Percentiles rank a stretch among this genome's conserved stretches.
Evolutionary conservation across 768 basidiomycete genomes (phyloP).

Genomic region (Mycena leptocephala): DNA sequence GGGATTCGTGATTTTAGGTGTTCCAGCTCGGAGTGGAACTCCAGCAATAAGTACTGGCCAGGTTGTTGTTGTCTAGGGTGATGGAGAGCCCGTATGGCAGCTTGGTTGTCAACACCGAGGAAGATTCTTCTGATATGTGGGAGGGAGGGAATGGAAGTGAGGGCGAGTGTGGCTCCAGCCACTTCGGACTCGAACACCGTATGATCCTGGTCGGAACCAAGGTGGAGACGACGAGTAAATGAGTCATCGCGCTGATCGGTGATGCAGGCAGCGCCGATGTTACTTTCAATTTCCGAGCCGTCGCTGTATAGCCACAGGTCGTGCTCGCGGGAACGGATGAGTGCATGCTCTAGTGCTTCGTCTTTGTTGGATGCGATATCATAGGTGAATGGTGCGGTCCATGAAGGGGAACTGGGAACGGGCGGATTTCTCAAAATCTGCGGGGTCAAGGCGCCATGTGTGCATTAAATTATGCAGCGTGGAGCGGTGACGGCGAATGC

Average conservation of each 20-base stretch:
- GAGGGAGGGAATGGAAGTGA: too few relatives aligned
- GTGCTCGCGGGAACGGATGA: not conserved
- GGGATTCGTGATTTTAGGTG: not conserved
- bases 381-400: not conserved
- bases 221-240: too few relatives aligned
- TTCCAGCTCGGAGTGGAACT: slow-evolving; percentile 16
- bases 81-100: not conserved
- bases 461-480: not conserved
- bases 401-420: not conserved
- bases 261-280: too few relatives aligned
- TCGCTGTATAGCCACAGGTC: not conserved
- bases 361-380: not conserved
- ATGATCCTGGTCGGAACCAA: too few relatives aligned
- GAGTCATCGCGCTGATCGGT: too few relatives aligned
- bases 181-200: too few relatives aligned
- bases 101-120: too few relatives aligned
- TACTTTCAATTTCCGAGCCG: too few relatives aligned
- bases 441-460: not conserved
- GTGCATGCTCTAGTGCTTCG: not conserved
- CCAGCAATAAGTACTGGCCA: slow-evolving; percentile 26
- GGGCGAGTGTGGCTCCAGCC: too few relatives aligned
- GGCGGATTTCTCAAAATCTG: not conserved
- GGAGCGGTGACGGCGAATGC: not conserved
- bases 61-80: slow-evolving; percentile 5
- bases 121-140: too few relatives aligned